These are phyloP conservation scores for Alternaria consortialis DNA, from an alignment of 2,329 filamentous ascomycete genomes.

Conservation along the genomic window DNA sequence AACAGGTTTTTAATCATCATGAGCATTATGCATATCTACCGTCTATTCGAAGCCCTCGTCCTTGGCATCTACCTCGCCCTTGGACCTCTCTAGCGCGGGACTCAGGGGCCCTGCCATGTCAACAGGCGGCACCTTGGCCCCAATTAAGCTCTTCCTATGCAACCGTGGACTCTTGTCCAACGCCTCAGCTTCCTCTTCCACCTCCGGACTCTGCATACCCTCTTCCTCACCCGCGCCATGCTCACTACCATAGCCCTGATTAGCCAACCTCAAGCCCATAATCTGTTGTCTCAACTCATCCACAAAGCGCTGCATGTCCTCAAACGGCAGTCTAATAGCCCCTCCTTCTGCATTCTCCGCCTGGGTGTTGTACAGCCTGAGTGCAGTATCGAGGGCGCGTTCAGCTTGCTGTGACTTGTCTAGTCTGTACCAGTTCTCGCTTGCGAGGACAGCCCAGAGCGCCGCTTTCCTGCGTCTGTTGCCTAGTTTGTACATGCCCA, in stretches of 20 bases:
- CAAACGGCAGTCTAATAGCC: constrained; percentile 54
- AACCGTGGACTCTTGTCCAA: constrained; percentile 46
- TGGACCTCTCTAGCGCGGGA: constrained; percentile 38
- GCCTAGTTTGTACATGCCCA: constrained; percentile 73
- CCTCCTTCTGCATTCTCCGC: constrained; percentile 27
- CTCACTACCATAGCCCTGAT: constrained; percentile 54
- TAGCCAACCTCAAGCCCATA: constrained; percentile 51
- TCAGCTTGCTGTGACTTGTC: constrained; percentile 81
- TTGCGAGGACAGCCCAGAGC: constrained; percentile 84
- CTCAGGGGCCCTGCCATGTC: constrained; percentile 42
- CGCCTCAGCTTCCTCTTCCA: constrained; percentile 50
- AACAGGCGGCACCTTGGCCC: constrained; percentile 33
- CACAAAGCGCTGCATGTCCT: constrained; percentile 69
- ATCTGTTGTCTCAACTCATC: constrained; percentile 72
- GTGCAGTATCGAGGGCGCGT: constrained; percentile 76
- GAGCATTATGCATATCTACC: constrained; percentile 11
- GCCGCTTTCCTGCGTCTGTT: constrained; percentile 83
- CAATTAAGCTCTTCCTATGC: constrained; percentile 57
- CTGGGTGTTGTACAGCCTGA: constrained; percentile 60
- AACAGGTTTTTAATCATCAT: neutral
- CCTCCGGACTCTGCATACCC: constrained; percentile 29
- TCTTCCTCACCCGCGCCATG: constrained; percentile 22
- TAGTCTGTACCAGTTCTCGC: constrained; percentile 83
- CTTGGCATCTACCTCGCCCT: constrained; percentile 33
- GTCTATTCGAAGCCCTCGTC: constrained; percentile 45